Evolutionary conservation across 1,284 basidiomycete genomes (phyloP).

Genomic region (Amylostereum chailletii): DNA sequence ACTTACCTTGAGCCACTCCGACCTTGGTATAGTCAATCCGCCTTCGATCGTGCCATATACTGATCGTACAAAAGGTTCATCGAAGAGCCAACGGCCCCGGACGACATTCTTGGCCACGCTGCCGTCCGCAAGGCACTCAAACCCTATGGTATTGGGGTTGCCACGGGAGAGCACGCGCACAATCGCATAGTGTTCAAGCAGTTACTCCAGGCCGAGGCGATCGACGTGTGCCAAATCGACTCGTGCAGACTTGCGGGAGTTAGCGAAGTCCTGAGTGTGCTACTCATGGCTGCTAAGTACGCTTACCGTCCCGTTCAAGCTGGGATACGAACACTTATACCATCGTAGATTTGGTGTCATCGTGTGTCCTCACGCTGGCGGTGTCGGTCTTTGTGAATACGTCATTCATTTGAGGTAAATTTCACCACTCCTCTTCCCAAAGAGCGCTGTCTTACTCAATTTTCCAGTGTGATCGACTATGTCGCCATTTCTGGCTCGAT

Average conservation of each 20-base stretch:
- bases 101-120: conserved; percentile 84
- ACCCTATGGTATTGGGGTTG: conserved; percentile 84
- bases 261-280: conserved; percentile 87
- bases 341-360: conserved; percentile 64
- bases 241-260: conserved; percentile 90
- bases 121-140: conserved; percentile 74
- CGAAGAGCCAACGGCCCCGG: conserved; percentile 91
- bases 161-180: conserved; percentile 94
- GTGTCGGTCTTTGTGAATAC: conserved; percentile 92
- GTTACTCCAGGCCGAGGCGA: conserved; percentile 85
- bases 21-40: conserved; percentile 60
- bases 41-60: background rate
- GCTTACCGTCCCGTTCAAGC: conserved; percentile 8
- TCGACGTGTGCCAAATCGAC: conserved; percentile 96
- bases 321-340: too few species aligned
- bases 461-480: conserved; percentile 77
- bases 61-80: conserved; percentile 61
- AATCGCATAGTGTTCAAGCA: conserved; percentile 98
- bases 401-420: conserved; percentile 72
- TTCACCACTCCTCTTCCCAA: conserved; percentile 1
- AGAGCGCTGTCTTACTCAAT: conserved; percentile 15
- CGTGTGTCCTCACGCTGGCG: conserved; percentile 93
- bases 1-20: conserved; percentile 72
- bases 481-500: conserved; percentile 85
- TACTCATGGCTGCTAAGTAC: conserved; percentile 89